A percentile compares a stretch with the other conserved stretches of the same genome.
Evolutionary conservation across 208 protist species (phyloP).

Genomic region (Acanthamoeba rhysodes): DNA sequence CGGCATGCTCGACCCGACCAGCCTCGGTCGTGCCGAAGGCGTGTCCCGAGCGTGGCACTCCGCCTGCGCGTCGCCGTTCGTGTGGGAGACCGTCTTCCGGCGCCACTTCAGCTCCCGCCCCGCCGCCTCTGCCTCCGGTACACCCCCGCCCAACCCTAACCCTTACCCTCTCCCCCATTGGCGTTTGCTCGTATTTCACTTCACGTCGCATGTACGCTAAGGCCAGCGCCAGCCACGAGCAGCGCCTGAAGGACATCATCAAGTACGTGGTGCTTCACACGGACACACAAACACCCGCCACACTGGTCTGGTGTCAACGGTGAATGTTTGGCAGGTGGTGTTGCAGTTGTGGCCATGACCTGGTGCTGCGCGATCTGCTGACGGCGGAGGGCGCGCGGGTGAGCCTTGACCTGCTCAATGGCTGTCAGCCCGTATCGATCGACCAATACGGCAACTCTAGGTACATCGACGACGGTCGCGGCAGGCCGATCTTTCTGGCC

Average conservation of each 20-base stretch:
- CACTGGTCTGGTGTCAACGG: too few species aligned
- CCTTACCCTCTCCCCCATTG: too few species aligned
- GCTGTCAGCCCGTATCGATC: neutral
- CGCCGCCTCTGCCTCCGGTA: neutral
- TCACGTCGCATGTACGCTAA: neutral
- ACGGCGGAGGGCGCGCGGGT: neutral
- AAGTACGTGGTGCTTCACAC: neutral
- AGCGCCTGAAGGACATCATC: neutral
- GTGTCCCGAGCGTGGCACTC: neutral
- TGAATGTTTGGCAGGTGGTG: neutral
- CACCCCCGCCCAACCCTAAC: neutral
- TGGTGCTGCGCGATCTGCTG: neutral
- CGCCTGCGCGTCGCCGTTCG: neutral
- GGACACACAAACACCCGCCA: too few species aligned
- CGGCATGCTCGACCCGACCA: neutral
- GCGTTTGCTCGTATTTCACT: too few species aligned
- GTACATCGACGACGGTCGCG: neutral
- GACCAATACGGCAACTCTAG: too few species aligned
- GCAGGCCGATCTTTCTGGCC: neutral
- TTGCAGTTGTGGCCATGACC: neutral
- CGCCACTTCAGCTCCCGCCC: neutral
- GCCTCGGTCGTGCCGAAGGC: neutral
- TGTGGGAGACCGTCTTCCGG: neutral
- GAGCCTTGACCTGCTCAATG: conserved; percentile 18
- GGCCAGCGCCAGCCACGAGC: neutral